Conservation (phyloP, 306 rosid species). For the Dicorynia guianensis region DNA sequence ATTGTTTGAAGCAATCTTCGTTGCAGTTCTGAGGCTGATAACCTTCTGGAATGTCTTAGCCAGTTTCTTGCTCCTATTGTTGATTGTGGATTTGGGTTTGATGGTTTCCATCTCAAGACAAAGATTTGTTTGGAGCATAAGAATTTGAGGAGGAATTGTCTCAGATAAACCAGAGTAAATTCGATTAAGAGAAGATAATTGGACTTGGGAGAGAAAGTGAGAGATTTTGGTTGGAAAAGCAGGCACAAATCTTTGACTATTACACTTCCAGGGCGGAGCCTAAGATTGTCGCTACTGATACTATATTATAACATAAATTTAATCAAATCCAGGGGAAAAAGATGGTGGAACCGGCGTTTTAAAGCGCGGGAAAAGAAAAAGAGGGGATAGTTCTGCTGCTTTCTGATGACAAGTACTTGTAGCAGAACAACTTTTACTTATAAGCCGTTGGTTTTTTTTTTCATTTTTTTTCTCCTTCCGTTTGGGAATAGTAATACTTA, state of each 20-base stretch:
- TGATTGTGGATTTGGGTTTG: conserved; percentile 68
- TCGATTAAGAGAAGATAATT: conserved; percentile 19
- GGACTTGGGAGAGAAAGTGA: conserved; percentile 38
- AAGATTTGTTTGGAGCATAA: conserved; percentile 44
- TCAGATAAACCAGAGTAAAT: conserved; percentile 16
- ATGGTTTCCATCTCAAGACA: conserved; percentile 64
- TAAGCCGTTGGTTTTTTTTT: background rate
- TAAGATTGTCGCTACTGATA: conserved; percentile 25
- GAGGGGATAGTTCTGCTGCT: conserved; percentile 14
- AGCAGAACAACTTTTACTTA: background rate
- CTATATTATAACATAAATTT: background rate
- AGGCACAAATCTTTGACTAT: conserved; percentile 67
- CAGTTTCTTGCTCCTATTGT: conserved; percentile 58
- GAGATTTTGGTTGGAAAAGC: conserved; percentile 53
- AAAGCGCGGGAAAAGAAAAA: conserved; percentile 47
- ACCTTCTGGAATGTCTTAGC: conserved; percentile 71
- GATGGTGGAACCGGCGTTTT: background rate
- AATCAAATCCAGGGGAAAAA: too few species aligned
- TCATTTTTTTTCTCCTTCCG: background rate
- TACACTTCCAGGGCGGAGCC: conserved; percentile 24
- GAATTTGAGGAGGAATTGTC: conserved; percentile 27
- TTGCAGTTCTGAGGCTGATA: conserved; percentile 65
- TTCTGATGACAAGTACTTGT: conserved; percentile 35
- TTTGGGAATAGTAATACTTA: background rate
- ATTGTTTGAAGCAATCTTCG: conserved; percentile 71